Conservation (phyloP, 257 asterid genomes). For the Buddleja alternifolia region DNA sequence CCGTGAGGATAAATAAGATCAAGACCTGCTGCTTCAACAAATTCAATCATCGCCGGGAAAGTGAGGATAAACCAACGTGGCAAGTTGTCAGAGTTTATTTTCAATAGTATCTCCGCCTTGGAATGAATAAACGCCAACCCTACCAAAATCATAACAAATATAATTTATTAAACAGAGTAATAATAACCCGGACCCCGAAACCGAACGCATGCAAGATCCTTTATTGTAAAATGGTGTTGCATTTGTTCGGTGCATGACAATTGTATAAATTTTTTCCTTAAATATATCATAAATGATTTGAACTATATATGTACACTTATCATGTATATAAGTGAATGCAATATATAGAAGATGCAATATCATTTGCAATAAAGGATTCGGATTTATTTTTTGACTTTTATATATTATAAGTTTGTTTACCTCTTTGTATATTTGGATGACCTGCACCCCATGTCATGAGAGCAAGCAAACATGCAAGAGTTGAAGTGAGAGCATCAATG, state of each 20-base stretch:
- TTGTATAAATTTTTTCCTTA: no score
- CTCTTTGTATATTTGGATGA: slow-evolving; percentile 36
- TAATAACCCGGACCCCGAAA: no score
- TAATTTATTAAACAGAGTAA: neutral
- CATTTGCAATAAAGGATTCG: no score
- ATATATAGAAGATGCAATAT: no score
- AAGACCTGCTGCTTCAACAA: slow-evolving; percentile 40
- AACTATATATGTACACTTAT: no score
- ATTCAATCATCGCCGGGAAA: slow-evolving; percentile 54
- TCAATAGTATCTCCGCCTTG: slow-evolving; percentile 36
- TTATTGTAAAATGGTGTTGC: no score
- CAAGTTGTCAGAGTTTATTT: slow-evolving; percentile 25
- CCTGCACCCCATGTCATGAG: slow-evolving; percentile 49
- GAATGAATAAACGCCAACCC: slow-evolving; percentile 46
- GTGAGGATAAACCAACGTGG: slow-evolving; percentile 54
- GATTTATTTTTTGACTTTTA: no score
- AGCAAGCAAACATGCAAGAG: slow-evolving; percentile 59
- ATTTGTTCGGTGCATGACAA: no score
- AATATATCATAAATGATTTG: no score
- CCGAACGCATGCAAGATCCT: no score
- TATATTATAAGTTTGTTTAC: slow-evolving; percentile 21
- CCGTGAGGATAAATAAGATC: slow-evolving; percentile 29
- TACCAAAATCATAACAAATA: neutral
- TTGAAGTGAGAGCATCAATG: slow-evolving; percentile 53
- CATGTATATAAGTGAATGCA: no score